Conservation (phyloP, 768 basidiomycete species). For the Suillus subaureus region DNA sequence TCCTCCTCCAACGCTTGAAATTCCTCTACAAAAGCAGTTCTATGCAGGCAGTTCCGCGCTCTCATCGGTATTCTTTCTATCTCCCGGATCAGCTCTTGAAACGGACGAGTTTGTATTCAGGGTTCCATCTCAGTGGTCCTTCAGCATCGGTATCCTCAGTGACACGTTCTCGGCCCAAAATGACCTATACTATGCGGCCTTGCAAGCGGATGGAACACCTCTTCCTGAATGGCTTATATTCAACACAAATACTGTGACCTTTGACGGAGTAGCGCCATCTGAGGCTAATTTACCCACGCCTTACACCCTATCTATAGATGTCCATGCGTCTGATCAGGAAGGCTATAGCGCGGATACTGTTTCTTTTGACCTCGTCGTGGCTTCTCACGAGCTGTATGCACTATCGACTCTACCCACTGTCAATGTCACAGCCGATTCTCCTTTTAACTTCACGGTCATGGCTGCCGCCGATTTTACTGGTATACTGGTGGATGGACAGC, state of each 20-base stretch:
- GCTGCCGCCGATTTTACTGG: slow-evolving; percentile 64
- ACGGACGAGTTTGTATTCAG: slow-evolving; percentile 59
- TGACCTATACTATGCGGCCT: slow-evolving; percentile 63
- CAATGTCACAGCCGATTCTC: slow-evolving; percentile 64
- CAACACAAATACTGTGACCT: slow-evolving; percentile 64
- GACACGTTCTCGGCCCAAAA: slow-evolving; percentile 56
- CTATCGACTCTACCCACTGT: slow-evolving; percentile 56
- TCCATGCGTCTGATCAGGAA: slow-evolving; percentile 72
- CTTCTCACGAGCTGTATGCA: slow-evolving; percentile 66
- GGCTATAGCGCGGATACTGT: slow-evolving; percentile 67
- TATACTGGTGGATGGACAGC: slow-evolving; percentile 60
- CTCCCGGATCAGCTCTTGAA: slow-evolving; percentile 58
- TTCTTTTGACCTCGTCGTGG: slow-evolving; percentile 67
- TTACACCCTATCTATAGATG: slow-evolving; percentile 48
- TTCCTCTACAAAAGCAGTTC: slow-evolving; percentile 63
- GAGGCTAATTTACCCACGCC: slow-evolving; percentile 42
- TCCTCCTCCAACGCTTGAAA: slow-evolving; percentile 54
- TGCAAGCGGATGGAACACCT: slow-evolving; percentile 64
- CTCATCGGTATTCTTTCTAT: slow-evolving; percentile 74
- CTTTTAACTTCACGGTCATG: slow-evolving; percentile 53
- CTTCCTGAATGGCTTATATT: slow-evolving; percentile 81
- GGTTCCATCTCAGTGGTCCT: slow-evolving; percentile 84
- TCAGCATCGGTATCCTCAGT: slow-evolving; percentile 81
- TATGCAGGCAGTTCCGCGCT: slow-evolving; percentile 58
- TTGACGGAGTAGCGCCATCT: slow-evolving; percentile 76